Evolutionary conservation across 805 yeast species (phyloP).

Genomic region (Lipomyces sp.): DNA sequence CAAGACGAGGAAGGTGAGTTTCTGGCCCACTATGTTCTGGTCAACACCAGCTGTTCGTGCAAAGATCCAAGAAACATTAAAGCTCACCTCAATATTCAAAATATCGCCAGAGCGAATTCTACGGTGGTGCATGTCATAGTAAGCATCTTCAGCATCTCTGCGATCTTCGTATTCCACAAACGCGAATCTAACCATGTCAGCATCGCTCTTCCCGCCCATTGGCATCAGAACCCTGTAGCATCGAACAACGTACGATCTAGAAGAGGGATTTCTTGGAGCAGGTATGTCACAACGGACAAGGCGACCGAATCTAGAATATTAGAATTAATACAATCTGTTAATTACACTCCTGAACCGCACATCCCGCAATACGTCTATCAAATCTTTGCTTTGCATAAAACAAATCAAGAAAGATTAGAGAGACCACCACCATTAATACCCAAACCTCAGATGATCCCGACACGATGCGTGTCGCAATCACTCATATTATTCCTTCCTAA

Average conservation of each 20-base stretch:
- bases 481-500: not conserved
- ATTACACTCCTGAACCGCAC: not conserved
- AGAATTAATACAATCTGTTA: constrained; percentile 1
- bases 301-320: constrained; percentile 39
- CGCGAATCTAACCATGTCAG: constrained; percentile 38
- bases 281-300: constrained; percentile 45
- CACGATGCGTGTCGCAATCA: not conserved
- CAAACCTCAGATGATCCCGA: not conserved
- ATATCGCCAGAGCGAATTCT: constrained; percentile 41
- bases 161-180: constrained; percentile 44
- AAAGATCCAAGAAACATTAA: not conserved
- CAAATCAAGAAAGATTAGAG: not conserved
- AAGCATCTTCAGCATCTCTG: constrained; percentile 46
- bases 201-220: not conserved
- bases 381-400: not conserved
- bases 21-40: constrained; percentile 34
- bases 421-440: not conserved
- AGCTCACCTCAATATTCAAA: constrained; percentile 39
- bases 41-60: not conserved
- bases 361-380: constrained; percentile 3
- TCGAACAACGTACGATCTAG: constrained; percentile 34
- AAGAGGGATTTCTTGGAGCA: constrained; percentile 38
- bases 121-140: constrained; percentile 42
- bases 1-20: constrained; percentile 37
- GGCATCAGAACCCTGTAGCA: not conserved